These are phyloP conservation scores for Lenwebbia sp. DNA, from an alignment of 345 rosid genomes.

Conservation along the genomic window DNA sequence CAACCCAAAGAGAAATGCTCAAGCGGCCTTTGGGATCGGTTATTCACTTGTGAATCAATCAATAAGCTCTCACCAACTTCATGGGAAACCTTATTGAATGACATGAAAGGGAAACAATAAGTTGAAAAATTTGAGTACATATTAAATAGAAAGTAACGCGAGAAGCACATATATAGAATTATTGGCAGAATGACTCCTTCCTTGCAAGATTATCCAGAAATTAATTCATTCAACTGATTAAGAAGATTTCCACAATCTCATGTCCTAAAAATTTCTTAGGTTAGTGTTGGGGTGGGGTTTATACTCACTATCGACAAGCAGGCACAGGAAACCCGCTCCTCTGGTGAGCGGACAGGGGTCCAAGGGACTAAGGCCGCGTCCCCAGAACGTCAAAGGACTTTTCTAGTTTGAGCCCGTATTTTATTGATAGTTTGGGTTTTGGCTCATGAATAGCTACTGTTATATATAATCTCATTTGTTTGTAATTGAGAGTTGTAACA, in stretches of 20 bases:
- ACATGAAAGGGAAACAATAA: background rate
- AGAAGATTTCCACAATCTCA: background rate
- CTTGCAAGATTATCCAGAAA: background rate
- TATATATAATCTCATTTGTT: no score
- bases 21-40: background rate
- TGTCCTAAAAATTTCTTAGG: no score
- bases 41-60: background rate
- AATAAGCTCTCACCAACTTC: background rate
- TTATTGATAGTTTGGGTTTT: no score
- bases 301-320: no score
- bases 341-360: no score
- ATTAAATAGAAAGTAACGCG: background rate
- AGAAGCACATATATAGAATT: background rate
- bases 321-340: no score
- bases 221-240: background rate
- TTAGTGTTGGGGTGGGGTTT: no score
- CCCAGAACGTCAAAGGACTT: no score
- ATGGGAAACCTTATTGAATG: background rate
- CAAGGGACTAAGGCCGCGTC: no score
- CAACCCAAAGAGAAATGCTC: background rate
- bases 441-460: no score
- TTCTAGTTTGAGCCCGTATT: no score
- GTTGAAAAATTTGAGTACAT: background rate
- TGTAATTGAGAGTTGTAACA: no score
- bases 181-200: background rate